Conservation (phyloP, 805 yeast genomes). For the Lachancea waltii region DNA sequence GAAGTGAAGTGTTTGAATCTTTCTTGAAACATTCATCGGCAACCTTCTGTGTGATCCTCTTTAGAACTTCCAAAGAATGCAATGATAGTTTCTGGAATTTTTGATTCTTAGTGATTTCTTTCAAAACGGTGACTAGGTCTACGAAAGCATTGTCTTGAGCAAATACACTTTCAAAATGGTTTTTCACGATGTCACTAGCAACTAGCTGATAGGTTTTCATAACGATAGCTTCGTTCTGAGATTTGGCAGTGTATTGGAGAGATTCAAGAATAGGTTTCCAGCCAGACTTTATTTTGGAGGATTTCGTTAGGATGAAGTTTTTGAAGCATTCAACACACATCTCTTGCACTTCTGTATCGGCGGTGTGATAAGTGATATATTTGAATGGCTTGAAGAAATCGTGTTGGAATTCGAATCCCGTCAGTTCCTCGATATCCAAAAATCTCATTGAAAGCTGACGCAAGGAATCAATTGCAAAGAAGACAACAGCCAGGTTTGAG, state of each 20-base stretch:
- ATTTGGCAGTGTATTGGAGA: constrained; percentile 63
- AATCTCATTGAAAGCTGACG: constrained; percentile 90
- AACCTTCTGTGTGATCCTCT: constrained; percentile 51
- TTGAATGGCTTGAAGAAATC: constrained; percentile 91
- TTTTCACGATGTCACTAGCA: constrained; percentile 48
- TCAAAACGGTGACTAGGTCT: constrained; percentile 66
- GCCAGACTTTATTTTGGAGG: constrained; percentile 76
- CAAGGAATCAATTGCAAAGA: constrained; percentile 89
- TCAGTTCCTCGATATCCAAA: constrained; percentile 85
- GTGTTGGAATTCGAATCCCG: constrained; percentile 92
- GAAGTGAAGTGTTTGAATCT: constrained; percentile 17
- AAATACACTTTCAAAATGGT: constrained; percentile 55
- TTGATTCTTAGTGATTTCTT: constrained; percentile 78
- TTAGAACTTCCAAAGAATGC: constrained; percentile 71
- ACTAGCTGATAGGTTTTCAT: constrained; percentile 57
- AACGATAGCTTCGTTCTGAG: constrained; percentile 51
- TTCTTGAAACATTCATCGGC: constrained; percentile 39
- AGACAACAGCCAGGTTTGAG: constrained; percentile 65
- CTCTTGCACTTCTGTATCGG: constrained; percentile 65
- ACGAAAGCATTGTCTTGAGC: constrained; percentile 58
- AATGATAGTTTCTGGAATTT: constrained; percentile 74
- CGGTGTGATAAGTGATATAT: constrained; percentile 63
- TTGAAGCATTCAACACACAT: constrained; percentile 86
- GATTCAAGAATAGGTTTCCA: constrained; percentile 88
- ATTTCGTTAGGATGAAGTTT: constrained; percentile 75